These are phyloP conservation scores for Chaetomium olivaceum DNA, from an alignment of 2,329 filamentous ascomycete genomes.

Conservation along the genomic window DNA sequence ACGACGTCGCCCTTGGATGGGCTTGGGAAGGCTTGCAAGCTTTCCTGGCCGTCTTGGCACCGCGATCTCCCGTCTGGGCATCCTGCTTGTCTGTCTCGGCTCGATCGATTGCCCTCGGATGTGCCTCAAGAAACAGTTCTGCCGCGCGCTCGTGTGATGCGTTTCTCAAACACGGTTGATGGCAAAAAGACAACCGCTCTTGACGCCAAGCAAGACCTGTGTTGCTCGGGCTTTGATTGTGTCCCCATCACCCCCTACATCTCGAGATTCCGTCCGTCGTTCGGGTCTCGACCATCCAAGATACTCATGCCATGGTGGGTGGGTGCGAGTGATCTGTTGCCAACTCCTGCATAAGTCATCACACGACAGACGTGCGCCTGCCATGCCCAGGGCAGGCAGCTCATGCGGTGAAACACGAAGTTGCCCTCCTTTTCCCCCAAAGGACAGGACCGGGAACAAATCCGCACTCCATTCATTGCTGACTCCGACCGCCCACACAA, in stretches of 20 bases:
- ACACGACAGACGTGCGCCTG: slow-evolving; percentile 10
- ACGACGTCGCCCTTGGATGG: slow-evolving; percentile 13
- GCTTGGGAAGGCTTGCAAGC: slow-evolving; percentile 16
- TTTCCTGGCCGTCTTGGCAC: slow-evolving; percentile 30
- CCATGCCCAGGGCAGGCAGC: not conserved
- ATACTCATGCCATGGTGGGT: not conserved
- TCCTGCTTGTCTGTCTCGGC: slow-evolving; percentile 21
- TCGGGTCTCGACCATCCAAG: too few species aligned
- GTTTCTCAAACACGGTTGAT: not conserved
- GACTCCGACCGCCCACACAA: not conserved
- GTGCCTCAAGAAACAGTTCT: slow-evolving; percentile 5
- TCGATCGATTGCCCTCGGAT: slow-evolving; percentile 10
- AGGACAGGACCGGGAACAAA: not conserved
- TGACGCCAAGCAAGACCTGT: slow-evolving; percentile 17
- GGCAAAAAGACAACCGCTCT: not conserved
- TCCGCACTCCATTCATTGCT: not conserved
- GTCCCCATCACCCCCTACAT: not conserved
- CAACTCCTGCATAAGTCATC: not conserved
- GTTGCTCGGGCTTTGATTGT: not conserved
- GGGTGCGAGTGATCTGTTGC: not conserved
- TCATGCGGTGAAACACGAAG: slow-evolving; percentile 6
- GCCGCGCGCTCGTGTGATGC: slow-evolving; percentile 10
- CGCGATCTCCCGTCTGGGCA: slow-evolving; percentile 35
- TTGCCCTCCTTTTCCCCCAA: not conserved
- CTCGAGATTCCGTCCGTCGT: not conserved